Conservation (phyloP, 371 early-diverging fungal genomes). For the Zychaea mexicana region DNA sequence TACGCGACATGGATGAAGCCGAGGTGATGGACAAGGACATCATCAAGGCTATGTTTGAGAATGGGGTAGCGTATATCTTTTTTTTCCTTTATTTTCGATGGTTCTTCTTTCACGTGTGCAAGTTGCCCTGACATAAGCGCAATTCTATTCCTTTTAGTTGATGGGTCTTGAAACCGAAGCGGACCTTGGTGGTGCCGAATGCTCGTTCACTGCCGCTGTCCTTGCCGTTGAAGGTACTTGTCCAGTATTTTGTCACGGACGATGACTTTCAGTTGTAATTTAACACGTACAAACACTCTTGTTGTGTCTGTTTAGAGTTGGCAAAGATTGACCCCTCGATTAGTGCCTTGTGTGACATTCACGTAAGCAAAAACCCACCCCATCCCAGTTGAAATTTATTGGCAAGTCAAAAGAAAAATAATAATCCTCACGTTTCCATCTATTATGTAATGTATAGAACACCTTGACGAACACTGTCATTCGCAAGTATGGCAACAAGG, state of each 20-base stretch:
- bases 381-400: background rate
- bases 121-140: background rate
- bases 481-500: constrained; percentile 76
- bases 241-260: background rate
- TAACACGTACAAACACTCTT: background rate
- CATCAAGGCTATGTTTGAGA: constrained; percentile 87
- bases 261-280: background rate
- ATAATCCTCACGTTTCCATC: background rate
- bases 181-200: constrained; percentile 85
- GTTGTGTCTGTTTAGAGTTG: constrained; percentile 61
- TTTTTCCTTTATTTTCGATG: background rate
- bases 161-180: constrained; percentile 94
- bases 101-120: constrained; percentile 4
- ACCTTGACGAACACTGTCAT: constrained; percentile 95
- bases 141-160: constrained; percentile 54
- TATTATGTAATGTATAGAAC: constrained; percentile 58
- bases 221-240: constrained; percentile 80
- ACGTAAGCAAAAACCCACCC: constrained; percentile 47
- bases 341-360: constrained; percentile 94
- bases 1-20: constrained; percentile 92
- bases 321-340: constrained; percentile 96
- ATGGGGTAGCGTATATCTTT: constrained; percentile 66
- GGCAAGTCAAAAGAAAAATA: background rate
- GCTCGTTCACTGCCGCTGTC: constrained; percentile 91
- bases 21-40: constrained; percentile 83